Evolutionary conservation across 331 rosid genomes (phyloP), one percentile per base, ranked within the genome.

Genomic region (Rosa hybrid): DNA sequence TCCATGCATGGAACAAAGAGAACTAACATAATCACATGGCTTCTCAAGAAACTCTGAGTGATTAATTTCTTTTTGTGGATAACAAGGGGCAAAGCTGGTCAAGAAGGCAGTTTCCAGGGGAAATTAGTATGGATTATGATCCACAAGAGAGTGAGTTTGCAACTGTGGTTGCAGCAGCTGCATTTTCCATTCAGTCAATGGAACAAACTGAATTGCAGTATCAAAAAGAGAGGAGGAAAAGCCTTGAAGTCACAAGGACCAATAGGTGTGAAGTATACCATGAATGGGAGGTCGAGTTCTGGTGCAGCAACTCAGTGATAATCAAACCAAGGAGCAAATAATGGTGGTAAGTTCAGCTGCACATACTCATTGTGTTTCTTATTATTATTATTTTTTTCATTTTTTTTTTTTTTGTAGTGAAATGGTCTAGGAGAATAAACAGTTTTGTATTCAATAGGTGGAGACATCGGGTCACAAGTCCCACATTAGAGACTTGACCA

Each of bases 131-230:
- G 74, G 85, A 79, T 59, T 49, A 77, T 59, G 80, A 77, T 57
- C 45, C 65, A 49, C 81, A 50, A 75, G 90, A 92, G 49, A 78
- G 72, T 4, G 91, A 90, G 74, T 82, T 81, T 75, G 87, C 88
- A 75, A 57, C 92, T 18, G 92, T 91, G 30, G 84, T 86, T 21
- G 92, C 93, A 63, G 89, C 97, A 68, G 90, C 89, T 74, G 93
- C 91, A 57, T 83, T 81, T 77, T 90, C 92, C 18, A 81, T 93
- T 82, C 82, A 83, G 78, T 88, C 97, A 6, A 75, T 82, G 13
- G 92, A 94, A 77, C 86, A 91, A 81, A 85, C 78, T 13, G 88
- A 83, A 64, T 71, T 44, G 18, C 83, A 63, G 48, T 5, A 78
- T 50, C 79, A 72, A 72, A 86, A 59, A 20, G 87, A 68, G 85